Base-by-base conservation (phyloP, 2,329 filamentous ascomycete genomes). In the Alternaria arbusti region DNA sequence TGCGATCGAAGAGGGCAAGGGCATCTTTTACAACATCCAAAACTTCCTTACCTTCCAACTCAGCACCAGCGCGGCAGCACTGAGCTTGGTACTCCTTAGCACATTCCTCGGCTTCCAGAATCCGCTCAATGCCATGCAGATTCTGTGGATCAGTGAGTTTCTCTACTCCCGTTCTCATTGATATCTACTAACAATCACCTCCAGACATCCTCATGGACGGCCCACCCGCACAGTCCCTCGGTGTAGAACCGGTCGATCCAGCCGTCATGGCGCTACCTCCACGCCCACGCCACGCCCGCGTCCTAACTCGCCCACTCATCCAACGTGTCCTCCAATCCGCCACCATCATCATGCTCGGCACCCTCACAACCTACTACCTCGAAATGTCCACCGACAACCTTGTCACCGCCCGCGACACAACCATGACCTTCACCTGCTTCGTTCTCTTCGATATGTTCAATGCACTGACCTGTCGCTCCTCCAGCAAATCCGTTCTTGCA, bases 361-460 rank as follows among this genome's bases (percentile, higher is more conserved):
- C 96, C 0, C 90, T 99, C 81, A 86, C 91, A 45, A 92, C 97
- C 58, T 99, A 99, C 82, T 89, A 92, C 70, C 91, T 90, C 76
- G 95, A 98, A 83, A 97, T 99, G 92, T 84, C 90, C 52, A 86
- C 88, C 23, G 93, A 96, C 76, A 90, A 93, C 59, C 84, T 90
- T 62, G 92, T 98, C 63, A 96, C 91, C 1, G 92, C 93, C 54
- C 93, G 96, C 71, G 96, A 99, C 82, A 99, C 96, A 2, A 99
- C 96, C 68, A 97, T 99, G 92, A 98, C 96, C 0, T 99, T 99
- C 78, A 99, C 96, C 6, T 97, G 94, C 82, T 99, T 99, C 77
- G 96, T 99, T 49, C 88, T 99, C 57, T 99, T 98, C 81, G 96
- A 99, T 84, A 99, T 99, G 96, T 97, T 98, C 85, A 98, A 99